Conservation (phyloP, 352 stramenopile species). For the Phytophthora pini region DNA sequence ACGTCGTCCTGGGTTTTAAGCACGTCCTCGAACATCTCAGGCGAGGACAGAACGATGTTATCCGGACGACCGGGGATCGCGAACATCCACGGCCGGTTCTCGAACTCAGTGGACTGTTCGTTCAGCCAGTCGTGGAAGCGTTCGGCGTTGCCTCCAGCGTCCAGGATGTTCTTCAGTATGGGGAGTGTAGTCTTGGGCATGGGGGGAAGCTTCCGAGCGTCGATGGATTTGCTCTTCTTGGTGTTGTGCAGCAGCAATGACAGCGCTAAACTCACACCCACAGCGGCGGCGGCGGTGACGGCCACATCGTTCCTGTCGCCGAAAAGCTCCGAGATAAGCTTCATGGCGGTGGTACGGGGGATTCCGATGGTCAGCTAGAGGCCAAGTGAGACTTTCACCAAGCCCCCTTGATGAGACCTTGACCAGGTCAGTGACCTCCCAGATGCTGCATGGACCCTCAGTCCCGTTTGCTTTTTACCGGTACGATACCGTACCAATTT, state of each 20-base stretch:
- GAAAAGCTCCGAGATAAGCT: neutral
- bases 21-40: constrained; percentile 54
- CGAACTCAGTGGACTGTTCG: constrained; percentile 44
- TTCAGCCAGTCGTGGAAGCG: constrained; percentile 63
- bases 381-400: too few species aligned
- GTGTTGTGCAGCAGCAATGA: neutral
- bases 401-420: too few species aligned
- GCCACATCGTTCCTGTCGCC: constrained; percentile 1
- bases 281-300: neutral
- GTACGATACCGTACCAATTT: too few species aligned
- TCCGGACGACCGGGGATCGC: constrained; percentile 37
- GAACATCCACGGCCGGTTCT: constrained; percentile 50
- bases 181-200: neutral
- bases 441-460: too few species aligned
- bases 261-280: neutral
- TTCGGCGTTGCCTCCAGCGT: constrained; percentile 33
- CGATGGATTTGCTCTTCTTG: neutral
- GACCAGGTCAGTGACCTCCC: too few species aligned
- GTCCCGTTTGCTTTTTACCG: too few species aligned
- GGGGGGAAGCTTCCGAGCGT: neutral
- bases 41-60: constrained; percentile 48
- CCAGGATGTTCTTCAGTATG: constrained; percentile 52
- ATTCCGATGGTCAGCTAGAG: too few species aligned
- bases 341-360: neutral
- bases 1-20: constrained; percentile 63